Percentiles rank a stretch among this genome's conserved stretches.
phyloP scores from a whole-genome alignment of 768 basidiomycete genomes.

The Phanerochaete carnosa region DNA sequence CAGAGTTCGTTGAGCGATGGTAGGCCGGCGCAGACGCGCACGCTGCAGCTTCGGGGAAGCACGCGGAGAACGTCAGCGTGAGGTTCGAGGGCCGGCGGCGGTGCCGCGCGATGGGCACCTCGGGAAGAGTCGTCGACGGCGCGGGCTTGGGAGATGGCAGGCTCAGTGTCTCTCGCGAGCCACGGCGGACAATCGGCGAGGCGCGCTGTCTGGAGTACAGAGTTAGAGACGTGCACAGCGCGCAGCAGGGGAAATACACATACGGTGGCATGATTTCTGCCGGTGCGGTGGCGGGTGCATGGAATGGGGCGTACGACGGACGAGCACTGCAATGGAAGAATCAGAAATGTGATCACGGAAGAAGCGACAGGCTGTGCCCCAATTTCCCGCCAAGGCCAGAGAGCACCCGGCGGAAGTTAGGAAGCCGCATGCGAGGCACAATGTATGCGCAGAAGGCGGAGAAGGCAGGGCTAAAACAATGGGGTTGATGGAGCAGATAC shows the following conservation, averaged over 20 bases:
- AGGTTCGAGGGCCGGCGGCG: conserved; percentile 22
- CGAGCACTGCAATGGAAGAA: neutral
- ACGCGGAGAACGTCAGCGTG: conserved; percentile 20
- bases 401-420: neutral
- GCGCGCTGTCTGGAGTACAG: neutral
- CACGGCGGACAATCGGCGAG: conserved; percentile 23
- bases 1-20: conserved; percentile 23
- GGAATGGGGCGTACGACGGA: conserved; percentile 1
- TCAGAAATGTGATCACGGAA: neutral
- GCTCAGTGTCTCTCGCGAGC: conserved; percentile 42
- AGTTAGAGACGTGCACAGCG: conserved; percentile 7
- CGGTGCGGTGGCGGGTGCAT: neutral
- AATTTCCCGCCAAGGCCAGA: neutral
- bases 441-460: neutral
- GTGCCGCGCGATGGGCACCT: conserved; percentile 29
- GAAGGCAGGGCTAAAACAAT: neutral
- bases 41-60: conserved; percentile 11
- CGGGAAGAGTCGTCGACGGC: conserved; percentile 50
- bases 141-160: conserved; percentile 62
- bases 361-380: neutral
- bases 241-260: neutral
- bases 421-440: too few relatives aligned
- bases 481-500: neutral
- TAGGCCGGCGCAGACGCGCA: neutral
- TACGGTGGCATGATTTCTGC: neutral